Evolutionary conservation across 2,329 filamentous ascomycete species (phyloP), one percentile per base, ranked within the genome.

Genomic region (Zalaria obscura): DNA sequence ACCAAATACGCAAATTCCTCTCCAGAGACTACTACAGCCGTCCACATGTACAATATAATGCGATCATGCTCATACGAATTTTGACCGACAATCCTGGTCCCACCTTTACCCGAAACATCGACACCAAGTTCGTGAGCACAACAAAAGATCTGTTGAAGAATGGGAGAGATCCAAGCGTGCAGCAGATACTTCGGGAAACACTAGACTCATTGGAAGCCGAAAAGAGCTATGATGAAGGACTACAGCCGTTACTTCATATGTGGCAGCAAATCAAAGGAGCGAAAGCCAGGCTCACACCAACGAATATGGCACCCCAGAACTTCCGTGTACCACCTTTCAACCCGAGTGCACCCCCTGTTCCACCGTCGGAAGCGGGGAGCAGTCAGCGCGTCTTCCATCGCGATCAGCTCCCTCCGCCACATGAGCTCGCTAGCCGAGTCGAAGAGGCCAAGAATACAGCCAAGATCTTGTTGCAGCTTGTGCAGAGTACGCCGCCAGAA

Each of bases 61-160:
- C 86, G 48, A 78, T 96, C 55, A 96, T 96, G 91, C 74, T 98
- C 42, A 71, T 93, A 51, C 81, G 89, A 47, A 98, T 98, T 55
- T 68, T 98, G 49, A 73, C 79, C 51, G 88, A 96, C 60, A 95
- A 98, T 58, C 91, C 91, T 0, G 89, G 89, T 27, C 72, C 74
- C 40, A 86, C 78, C 2, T 98, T 98, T 55, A 94, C 89, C n/a
- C 75, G 83, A 50, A 88, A 93, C 58, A 62, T 96, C 35, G 88
- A 95, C 61, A 72, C 79, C 55, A 85, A 85, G 54, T 96, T 95
- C 55, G 76, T 83, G 40, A 72, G 80, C 35, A 78, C 78, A 1
- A 65, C 83, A 10, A 89, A 88, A 63, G 74, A 83, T 35, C 62
- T 94, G 45, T 67, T 96, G 47, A 76, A 80, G 48, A 68, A 75